Evolutionary conservation across 148 eudicot genomes (phyloP).

Genomic region (Chenopodium album): DNA sequence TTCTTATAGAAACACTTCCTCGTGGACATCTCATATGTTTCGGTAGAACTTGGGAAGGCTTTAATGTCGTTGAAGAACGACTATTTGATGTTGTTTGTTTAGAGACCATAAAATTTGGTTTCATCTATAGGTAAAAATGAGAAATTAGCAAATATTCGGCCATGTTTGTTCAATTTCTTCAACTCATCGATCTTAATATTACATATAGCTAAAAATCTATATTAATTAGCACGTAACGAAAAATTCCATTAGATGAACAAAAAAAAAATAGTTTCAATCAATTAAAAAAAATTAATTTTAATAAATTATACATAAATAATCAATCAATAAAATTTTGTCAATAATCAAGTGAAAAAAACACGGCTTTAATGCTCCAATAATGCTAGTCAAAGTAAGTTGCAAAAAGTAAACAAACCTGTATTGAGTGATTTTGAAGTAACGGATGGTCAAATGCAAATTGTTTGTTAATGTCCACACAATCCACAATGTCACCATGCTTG

Average conservation of each 20-base stretch:
- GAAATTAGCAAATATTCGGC: too few species aligned
- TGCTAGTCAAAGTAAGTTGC: too few species aligned
- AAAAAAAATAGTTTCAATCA: too few species aligned
- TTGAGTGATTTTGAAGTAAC: slow-evolving; percentile 14
- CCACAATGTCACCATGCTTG: slow-evolving; percentile 12
- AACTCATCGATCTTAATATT: too few species aligned
- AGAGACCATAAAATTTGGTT: slow-evolving; percentile 5
- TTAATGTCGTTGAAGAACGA: background rate
- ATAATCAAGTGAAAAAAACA: too few species aligned
- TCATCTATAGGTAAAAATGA: slow-evolving; percentile 17
- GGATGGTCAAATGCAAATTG: slow-evolving; percentile 18
- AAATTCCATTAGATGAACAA: too few species aligned
- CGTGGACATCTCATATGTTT: slow-evolving; percentile 20
- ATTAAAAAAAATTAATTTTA: background rate
- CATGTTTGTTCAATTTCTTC: too few species aligned
- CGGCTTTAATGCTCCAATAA: too few species aligned
- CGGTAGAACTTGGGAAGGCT: slow-evolving; percentile 6
- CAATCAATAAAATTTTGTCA: too few species aligned
- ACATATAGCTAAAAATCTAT: too few species aligned
- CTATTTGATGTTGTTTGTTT: background rate
- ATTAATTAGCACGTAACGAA: too few species aligned
- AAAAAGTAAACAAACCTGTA: slow-evolving; percentile 11
- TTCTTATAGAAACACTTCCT: slow-evolving; percentile 27
- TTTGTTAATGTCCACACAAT: slow-evolving; percentile 23
- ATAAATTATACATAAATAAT: too few species aligned